Evolutionary conservation across 2,329 filamentous ascomycete species (phyloP).

Genomic region (Ascochyta lentis): DNA sequence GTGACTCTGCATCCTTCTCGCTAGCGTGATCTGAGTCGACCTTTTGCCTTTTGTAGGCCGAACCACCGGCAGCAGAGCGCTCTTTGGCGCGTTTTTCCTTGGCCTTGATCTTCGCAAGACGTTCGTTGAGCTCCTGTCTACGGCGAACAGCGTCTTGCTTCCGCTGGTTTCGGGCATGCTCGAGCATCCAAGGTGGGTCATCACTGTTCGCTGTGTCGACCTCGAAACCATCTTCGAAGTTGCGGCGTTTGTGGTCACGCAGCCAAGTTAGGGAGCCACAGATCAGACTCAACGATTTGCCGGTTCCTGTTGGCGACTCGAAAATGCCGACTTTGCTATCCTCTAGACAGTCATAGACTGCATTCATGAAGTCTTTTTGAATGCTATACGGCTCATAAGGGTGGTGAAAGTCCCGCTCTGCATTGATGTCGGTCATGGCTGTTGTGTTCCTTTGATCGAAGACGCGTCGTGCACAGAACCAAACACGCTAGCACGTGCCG

Average conservation of each 20-base stretch:
- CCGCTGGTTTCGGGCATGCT: slow-evolving; percentile 75
- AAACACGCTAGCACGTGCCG: slow-evolving; percentile 1
- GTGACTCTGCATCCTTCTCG: slow-evolving; percentile 60
- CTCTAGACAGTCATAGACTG: slow-evolving; percentile 80
- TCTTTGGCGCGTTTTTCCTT: slow-evolving; percentile 67
- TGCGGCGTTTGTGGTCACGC: slow-evolving; percentile 75
- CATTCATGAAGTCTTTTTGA: slow-evolving; percentile 85
- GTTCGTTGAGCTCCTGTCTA: slow-evolving; percentile 76
- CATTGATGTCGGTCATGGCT: slow-evolving; percentile 24
- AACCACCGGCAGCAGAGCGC: slow-evolving; percentile 57
- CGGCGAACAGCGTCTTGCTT: slow-evolving; percentile 69
- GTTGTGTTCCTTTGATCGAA: neutral
- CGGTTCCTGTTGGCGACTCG: slow-evolving; percentile 91
- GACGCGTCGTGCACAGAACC: neutral
- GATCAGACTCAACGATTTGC: slow-evolving; percentile 91
- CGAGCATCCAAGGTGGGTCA: slow-evolving; percentile 84
- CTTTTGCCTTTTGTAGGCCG: slow-evolving; percentile 54
- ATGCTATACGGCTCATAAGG: slow-evolving; percentile 88
- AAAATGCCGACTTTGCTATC: slow-evolving; percentile 84
- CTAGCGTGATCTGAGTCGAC: slow-evolving; percentile 12
- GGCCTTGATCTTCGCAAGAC: slow-evolving; percentile 67
- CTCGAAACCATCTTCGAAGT: slow-evolving; percentile 62
- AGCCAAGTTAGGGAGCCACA: slow-evolving; percentile 91
- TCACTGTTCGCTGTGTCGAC: slow-evolving; percentile 61
- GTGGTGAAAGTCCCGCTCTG: slow-evolving; percentile 73